Evolutionary conservation across 345 rosid species (phyloP).

Genomic region (Melaleuca quinquenervia): DNA sequence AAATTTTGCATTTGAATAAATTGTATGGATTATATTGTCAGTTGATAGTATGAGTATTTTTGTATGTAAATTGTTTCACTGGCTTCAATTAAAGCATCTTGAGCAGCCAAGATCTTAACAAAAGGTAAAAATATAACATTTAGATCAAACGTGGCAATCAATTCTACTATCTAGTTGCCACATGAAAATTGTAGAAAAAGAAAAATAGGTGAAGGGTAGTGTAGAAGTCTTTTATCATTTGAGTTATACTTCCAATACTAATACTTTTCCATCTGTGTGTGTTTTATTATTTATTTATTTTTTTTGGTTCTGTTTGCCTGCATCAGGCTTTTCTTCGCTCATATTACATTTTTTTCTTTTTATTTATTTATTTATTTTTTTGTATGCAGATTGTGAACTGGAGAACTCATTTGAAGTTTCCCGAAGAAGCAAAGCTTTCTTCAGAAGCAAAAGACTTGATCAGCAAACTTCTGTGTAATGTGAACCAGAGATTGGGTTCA

Average conservation of each 20-base stretch:
- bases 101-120: not conserved
- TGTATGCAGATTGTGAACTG: slow-evolving; percentile 72
- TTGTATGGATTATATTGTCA: not conserved
- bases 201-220: not conserved
- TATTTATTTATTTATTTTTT: not conserved
- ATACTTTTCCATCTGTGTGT: not conserved
- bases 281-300: not conserved
- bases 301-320: not conserved
- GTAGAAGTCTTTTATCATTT: not conserved
- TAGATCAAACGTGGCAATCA: not conserved
- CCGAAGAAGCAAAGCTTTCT: slow-evolving; percentile 82
- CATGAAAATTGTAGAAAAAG: not conserved
- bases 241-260: not conserved
- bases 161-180: not conserved
- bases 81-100: not conserved
- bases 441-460: slow-evolving; percentile 62
- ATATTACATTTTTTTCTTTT: not conserved
- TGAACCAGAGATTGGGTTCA: slow-evolving; percentile 74
- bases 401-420: slow-evolving; percentile 93
- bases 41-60: not conserved
- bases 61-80: not conserved
- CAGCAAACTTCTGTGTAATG: slow-evolving; percentile 74
- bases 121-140: not conserved
- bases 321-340: not conserved
- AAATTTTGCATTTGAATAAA: not conserved